Conservation (phyloP, 257 asterid genomes). For the Galeopsis tetrahit region DNA sequence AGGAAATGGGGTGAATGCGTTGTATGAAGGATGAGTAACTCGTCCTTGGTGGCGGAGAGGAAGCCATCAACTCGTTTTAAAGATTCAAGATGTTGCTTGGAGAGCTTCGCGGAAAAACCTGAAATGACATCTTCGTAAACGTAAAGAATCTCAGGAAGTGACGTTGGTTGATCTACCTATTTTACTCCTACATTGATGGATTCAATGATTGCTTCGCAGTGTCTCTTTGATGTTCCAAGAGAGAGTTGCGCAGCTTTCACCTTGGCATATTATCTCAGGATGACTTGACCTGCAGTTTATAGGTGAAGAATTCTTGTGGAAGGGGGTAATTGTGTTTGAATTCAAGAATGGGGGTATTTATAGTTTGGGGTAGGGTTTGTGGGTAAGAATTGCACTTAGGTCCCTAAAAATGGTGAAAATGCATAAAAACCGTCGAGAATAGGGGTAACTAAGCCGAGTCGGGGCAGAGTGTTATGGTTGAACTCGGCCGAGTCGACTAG, state of each 20-base stretch:
- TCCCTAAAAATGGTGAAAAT: no score
- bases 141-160: slow-evolving; percentile 53
- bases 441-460: no score
- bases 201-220: slow-evolving; percentile 59
- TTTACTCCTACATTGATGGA: slow-evolving; percentile 40
- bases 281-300: no score
- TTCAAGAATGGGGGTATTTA: no score
- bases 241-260: slow-evolving; percentile 47
- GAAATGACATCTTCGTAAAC: slow-evolving; percentile 58
- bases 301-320: no score
- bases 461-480: no score
- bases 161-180: slow-evolving; percentile 28
- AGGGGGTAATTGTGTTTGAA: no score
- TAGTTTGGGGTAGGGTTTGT: no score
- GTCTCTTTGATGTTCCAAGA: slow-evolving; percentile 47
- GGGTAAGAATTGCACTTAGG: no score
- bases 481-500: no score
- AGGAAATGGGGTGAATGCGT: slow-evolving; percentile 75
- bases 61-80: slow-evolving; percentile 54
- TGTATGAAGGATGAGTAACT: slow-evolving; percentile 59
- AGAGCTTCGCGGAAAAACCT: slow-evolving; percentile 70
- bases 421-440: no score
- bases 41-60: slow-evolving; percentile 55
- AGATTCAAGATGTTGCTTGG: slow-evolving; percentile 50
- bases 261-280: slow-evolving; percentile 31